Base-by-base conservation (phyloP, 192 early-diverging fungal genomes). In the Entomortierella chlamydospora region DNA sequence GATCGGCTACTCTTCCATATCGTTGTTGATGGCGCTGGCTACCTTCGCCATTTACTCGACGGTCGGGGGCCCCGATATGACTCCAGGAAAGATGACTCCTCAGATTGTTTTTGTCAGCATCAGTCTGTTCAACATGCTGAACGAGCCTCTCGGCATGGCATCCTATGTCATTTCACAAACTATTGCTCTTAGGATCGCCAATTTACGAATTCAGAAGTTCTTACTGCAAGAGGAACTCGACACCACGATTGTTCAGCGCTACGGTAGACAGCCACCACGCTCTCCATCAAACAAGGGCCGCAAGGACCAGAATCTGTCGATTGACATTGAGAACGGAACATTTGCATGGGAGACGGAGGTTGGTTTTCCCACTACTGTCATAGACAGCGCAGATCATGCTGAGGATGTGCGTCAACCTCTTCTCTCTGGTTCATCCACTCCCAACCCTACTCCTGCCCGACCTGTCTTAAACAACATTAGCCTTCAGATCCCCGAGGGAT, bases 171-270 rank as follows among this genome's bases (percentile, higher is more conserved):
- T 60, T 13, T 53, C 37, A 29, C 42, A 58, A 20, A 15, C 25
- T n/a, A 67, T 74, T 49, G 43, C 63, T 1, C 11, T 67, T 22
- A 59, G 34, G 7, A 58, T 74, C 20, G 72, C 72, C 0, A 39
- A 39, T 9, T 67, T 57, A 20, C 64, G 72, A 0, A 61, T 74
- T 30, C 72, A 74, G 25, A 23, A 13, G 1, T 65, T 61, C 25
- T 41, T 74, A 33, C 11, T 74, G 17, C 57, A 61, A 30, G 72
- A 74, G n/a, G 72, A 74, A 58, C 11, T 74, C n/a, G 59, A 22
- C 59, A 72, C 22, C 39, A 41, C 6, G 45, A 64, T 37, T 26
- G 9, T 3, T 7, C 37, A 12, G 7, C 11, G 23, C 10, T 10
- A n/a, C 3, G 10, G 42, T 4, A n/a, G 20, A 18, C 10, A 4